A percentile compares a stretch with the other conserved stretches of the same genome.
phyloP scores from a whole-genome alignment of 2,329 filamentous ascomycete genomes.

The Ceratocystis huliohia region DNA sequence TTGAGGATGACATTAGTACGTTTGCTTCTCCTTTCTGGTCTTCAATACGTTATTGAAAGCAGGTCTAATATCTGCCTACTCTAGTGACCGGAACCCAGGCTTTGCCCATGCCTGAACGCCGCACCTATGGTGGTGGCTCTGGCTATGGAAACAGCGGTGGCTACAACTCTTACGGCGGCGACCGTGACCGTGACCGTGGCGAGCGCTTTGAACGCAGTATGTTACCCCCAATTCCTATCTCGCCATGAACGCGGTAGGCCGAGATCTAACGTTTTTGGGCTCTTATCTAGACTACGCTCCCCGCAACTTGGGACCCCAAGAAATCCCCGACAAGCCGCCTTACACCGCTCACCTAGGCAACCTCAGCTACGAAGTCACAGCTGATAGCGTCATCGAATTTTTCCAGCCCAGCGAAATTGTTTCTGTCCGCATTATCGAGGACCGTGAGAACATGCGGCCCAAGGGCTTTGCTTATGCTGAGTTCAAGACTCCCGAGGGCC shows the following conservation, averaged over 20 bases:
- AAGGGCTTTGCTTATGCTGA: constrained; percentile 99
- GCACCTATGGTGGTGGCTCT: constrained; percentile 28
- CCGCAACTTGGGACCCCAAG: constrained; percentile 61
- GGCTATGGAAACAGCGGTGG: constrained; percentile 29
- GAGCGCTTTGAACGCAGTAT: constrained; percentile 9
- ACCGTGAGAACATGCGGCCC: constrained; percentile 82
- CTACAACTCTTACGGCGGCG: constrained; percentile 11
- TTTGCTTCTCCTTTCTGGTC: constrained; percentile 22
- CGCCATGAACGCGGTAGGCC: constrained; percentile 1
- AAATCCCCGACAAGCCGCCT: constrained; percentile 77
- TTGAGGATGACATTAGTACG: constrained; percentile 79
- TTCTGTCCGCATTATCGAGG: constrained; percentile 91
- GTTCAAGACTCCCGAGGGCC: constrained; percentile 72
- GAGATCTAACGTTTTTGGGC: constrained; percentile 22
- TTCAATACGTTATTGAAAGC: background rate
- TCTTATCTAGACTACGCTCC: constrained; percentile 38
- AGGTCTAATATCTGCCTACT: background rate
- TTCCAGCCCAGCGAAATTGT: constrained; percentile 75
- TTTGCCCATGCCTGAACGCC: constrained; percentile 39
- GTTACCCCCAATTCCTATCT: background rate
- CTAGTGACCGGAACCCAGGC: constrained; percentile 40
- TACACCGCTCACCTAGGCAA: constrained; percentile 96
- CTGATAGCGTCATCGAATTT: constrained; percentile 70
- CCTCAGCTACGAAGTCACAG: constrained; percentile 85
- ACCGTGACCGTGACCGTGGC: constrained; percentile 11